Conservation (phyloP, 2,329 filamentous ascomycete genomes). For the Penicillium sp. region DNA sequence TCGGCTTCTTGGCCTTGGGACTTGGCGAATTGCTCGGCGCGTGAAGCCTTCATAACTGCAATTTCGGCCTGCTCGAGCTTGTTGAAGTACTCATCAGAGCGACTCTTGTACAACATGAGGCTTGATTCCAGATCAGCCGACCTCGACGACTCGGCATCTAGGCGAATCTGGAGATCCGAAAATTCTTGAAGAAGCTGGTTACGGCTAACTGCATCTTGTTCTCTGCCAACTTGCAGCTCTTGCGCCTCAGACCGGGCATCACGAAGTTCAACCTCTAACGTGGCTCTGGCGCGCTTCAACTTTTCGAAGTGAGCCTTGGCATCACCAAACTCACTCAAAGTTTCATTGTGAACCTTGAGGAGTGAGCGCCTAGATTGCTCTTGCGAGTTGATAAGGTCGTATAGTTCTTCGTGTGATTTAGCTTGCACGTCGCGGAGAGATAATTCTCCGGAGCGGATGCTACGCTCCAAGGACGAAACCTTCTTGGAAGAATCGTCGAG, state of each 20-base stretch:
- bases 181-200: conserved; percentile 88
- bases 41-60: conserved; percentile 82
- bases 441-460: conserved; percentile 79
- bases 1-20: conserved; percentile 86
- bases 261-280: conserved; percentile 80
- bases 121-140: conserved; percentile 79
- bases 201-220: conserved; percentile 84
- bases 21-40: conserved; percentile 92
- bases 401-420: conserved; percentile 89
- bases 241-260: conserved; percentile 80
- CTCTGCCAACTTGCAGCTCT: conserved; percentile 72
- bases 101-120: conserved; percentile 82
- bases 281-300: conserved; percentile 75
- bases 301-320: conserved; percentile 85
- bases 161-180: conserved; percentile 85
- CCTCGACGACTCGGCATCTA: conserved; percentile 85
- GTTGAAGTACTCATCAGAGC: conserved; percentile 93
- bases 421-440: conserved; percentile 88
- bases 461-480: conserved; percentile 83
- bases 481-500: conserved; percentile 92
- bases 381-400: conserved; percentile 88
- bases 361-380: conserved; percentile 82
- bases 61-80: conserved; percentile 98
- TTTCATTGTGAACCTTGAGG: conserved; percentile 79
- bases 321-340: conserved; percentile 78